phyloP scores from a whole-genome alignment of 2,329 filamentous ascomycete genomes.

The Scortechinia acanthostroma region DNA sequence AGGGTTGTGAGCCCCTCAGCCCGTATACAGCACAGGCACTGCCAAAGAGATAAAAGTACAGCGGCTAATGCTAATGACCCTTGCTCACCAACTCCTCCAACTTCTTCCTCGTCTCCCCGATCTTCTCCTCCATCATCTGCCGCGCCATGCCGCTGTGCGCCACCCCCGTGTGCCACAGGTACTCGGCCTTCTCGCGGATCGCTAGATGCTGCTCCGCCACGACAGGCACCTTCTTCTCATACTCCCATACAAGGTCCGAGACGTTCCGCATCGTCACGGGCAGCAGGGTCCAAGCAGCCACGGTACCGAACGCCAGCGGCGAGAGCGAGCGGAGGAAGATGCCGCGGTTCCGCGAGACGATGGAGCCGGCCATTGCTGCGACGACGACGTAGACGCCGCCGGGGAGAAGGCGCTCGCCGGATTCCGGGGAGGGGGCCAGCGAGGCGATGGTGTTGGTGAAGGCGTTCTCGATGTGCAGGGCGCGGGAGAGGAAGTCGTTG shows the following conservation, averaged over 20 bases:
- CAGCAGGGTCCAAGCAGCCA: slow-evolving; percentile 76
- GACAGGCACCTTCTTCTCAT: slow-evolving; percentile 81
- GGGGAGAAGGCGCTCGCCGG: slow-evolving; percentile 81
- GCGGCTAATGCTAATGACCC: slow-evolving; percentile 69
- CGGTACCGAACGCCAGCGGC: slow-evolving; percentile 74
- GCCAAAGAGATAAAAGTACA: no score
- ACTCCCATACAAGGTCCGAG: slow-evolving; percentile 79
- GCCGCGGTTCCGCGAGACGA: slow-evolving; percentile 81
- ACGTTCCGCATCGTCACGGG: slow-evolving; percentile 88
- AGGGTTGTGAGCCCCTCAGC: no score
- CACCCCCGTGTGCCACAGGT: slow-evolving; percentile 67
- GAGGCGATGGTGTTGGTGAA: slow-evolving; percentile 86
- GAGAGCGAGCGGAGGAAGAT: slow-evolving; percentile 71
- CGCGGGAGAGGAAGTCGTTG: slow-evolving; percentile 74
- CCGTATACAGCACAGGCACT: no score
- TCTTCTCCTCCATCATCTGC: slow-evolving; percentile 73
- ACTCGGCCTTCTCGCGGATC: slow-evolving; percentile 60
- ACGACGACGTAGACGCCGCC: slow-evolving; percentile 88
- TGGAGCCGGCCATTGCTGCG: slow-evolving; percentile 88
- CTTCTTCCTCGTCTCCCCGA: slow-evolving; percentile 66
- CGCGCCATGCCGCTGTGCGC: slow-evolving; percentile 67
- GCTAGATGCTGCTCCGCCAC: slow-evolving; percentile 75
- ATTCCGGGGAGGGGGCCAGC: slow-evolving; percentile 77
- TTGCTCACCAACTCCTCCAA: slow-evolving; percentile 88
- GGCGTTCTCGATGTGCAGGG: slow-evolving; percentile 78